Base-by-base conservation (phyloP, 1,139 yeast species). In the Saccharomyces uvarum region DNA sequence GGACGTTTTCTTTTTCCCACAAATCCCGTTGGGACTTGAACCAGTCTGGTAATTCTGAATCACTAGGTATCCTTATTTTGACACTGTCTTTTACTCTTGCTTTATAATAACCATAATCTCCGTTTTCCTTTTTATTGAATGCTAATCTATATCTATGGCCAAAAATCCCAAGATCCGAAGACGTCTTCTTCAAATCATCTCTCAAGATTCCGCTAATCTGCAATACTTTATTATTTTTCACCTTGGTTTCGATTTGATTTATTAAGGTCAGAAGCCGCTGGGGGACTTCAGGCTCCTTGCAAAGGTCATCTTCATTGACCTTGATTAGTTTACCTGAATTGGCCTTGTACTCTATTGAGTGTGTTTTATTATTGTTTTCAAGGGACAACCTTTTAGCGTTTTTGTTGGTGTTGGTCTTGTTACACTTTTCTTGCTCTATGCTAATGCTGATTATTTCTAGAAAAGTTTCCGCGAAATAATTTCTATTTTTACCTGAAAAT, bases 391-490 rank as follows among this genome's bases (percentile, higher is more conserved):
- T 51, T 8, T 47, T 49, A 14, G 51, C 51, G n/a, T 54, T 53
- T 5, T 9, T 38, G 7, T 44, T 41, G 8, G 41, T 48, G 4
- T 31, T 50, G 11, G 28, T 33, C 28, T 57, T 50, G 27, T 58
- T 61, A 24, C 59, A 62, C n/a, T 52, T 56, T 16, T 63, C 65
- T 51, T 67, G 70, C n/a, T 62, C 70, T 53, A 86, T 69, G 56
- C 81, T 83, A 1, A 83, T 70, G 53, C 81, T 81, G 4, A 88
- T 73, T 60, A 89, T 71, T 64, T 91, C 98, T 51, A 91, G 71
- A 63, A 86, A 89, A 9, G 86, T 85, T 65, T 91, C 97, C 4
- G 93, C 90, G 66, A 79, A 81, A 67, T 89, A 90, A 62, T 83
- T 88, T 31, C 86, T 76, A 62, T 87, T 84, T 57, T 81, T 82